These are phyloP conservation scores for Helianthus tuberosus DNA, from an alignment of 129 eudicot genomes.

Conservation along the genomic window DNA sequence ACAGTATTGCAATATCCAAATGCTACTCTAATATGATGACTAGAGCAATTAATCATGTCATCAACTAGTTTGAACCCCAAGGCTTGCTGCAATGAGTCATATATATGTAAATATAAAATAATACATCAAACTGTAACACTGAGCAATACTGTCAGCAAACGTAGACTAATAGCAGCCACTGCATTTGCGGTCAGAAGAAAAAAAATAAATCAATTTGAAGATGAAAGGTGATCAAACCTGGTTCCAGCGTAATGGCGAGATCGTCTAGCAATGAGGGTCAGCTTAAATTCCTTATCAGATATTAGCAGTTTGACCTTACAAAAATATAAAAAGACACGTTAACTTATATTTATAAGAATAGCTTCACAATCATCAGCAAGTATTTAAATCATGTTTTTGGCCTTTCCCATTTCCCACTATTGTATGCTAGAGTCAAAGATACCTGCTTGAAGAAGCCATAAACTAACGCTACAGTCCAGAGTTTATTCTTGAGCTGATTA, in stretches of 20 bases:
- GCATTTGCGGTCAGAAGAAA: constrained; percentile 2
- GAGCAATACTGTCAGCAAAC: constrained; percentile 5
- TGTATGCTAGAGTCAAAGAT: constrained; percentile 3
- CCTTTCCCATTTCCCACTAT: background rate
- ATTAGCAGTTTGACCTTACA: constrained; percentile 58
- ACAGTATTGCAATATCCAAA: constrained; percentile 4
- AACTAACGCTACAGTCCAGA: constrained; percentile 91
- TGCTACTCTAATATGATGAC: constrained; percentile 13
- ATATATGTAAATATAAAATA: background rate
- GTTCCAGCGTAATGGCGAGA: constrained; percentile 99
- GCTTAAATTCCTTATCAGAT: constrained; percentile 57
- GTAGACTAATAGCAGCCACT: constrained; percentile 18
- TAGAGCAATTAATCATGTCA: constrained; percentile 11
- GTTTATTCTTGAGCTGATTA: constrained; percentile 62
- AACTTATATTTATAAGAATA: constrained; percentile 11
- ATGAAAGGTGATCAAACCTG: constrained; percentile 51
- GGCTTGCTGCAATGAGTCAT: background rate
- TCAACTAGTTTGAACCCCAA: constrained; percentile 7
- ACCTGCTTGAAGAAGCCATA: constrained; percentile 96
- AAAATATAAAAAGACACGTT: constrained; percentile 6
- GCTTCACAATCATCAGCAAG: constrained; percentile 23
- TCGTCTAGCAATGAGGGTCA: constrained; percentile 90
- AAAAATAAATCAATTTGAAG: background rate
- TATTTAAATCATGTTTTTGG: background rate
- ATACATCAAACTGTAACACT: constrained; percentile 17